Evolutionary conservation across 805 yeast species (phyloP), one percentile per base, ranked within the genome.

Genomic region (Scheffersomyces amazonensis): DNA sequence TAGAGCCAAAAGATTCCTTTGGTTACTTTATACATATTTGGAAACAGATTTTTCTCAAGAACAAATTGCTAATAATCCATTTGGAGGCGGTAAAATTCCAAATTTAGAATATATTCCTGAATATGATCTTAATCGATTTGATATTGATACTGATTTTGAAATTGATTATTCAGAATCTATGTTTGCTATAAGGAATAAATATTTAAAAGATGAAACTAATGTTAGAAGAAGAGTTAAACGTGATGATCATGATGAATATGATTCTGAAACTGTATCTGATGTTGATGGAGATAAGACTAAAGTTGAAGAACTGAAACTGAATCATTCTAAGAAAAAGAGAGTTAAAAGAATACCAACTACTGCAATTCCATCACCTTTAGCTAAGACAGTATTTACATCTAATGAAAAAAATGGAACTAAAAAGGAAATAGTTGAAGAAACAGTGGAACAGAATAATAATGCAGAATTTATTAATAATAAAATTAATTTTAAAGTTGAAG

Each of bases 21-120:
- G 97, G 97, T 63, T 91, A 25, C 52, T 87, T 31, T 90, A 87
- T 48, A 75, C 87, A 2, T 87, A 83, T 52, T 64, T 85, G 46
- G 96, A 91, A 54, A 85, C 96, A 0, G 73, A 76, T 41, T 68
- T 86, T 44, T 56, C 73, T 1, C 64, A 70, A 1, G 80, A 72
- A 19, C 76, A 75, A 39, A 50, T 83, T 12, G 57, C 52, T 1
- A 37, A 44, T 5, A 83, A 83, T 48, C 90, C 90, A n/a, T 83
- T 81, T 55, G 71, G 77, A 19, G 55, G 69, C 8, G 41, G 45
- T 30, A 40, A 32, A 13, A 64, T 74, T 3, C 81, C 80, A 6
- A 54, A 53, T 9, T 31, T 54, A 7, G 65, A 62, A 41, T 44
- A 43, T 16, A 48, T 69, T 16, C 50, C 62, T 0, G 60, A 56